Evolutionary conservation across 768 basidiomycete genomes (phyloP).

Genomic region (Dacryopinax primogenitus): DNA sequence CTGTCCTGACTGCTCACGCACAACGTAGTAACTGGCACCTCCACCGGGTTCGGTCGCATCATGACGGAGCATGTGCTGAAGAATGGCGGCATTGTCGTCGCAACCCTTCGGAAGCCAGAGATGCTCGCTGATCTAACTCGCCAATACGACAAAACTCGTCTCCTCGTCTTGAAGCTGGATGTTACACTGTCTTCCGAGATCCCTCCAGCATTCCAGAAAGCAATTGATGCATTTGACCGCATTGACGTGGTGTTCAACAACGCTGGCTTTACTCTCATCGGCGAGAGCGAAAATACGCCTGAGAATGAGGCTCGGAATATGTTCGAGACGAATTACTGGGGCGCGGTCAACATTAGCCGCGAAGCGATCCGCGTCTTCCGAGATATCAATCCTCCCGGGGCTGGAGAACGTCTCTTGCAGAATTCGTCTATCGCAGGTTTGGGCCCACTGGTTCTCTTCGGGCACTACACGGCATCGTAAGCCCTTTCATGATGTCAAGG

Average conservation of each 20-base stretch:
- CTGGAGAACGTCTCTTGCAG: constrained; percentile 9
- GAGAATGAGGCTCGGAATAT: constrained; percentile 27
- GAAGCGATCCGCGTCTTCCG: constrained; percentile 14
- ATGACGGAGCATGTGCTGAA: constrained; percentile 28
- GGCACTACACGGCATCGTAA: neutral
- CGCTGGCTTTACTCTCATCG: constrained; percentile 26
- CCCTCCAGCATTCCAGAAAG: constrained; percentile 27
- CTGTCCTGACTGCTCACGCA: too few species aligned
- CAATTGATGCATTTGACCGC: constrained; percentile 30
- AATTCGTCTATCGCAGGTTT: neutral
- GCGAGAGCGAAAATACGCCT: constrained; percentile 31
- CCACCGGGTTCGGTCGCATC: constrained; percentile 30
- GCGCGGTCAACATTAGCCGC: constrained; percentile 25
- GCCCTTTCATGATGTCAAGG: neutral
- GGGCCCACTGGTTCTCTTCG: neutral
- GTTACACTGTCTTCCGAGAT: constrained; percentile 28
- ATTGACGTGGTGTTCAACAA: constrained; percentile 39
- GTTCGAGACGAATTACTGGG: constrained; percentile 35
- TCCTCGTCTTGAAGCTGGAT: constrained; percentile 33
- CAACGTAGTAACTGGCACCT: constrained; percentile 35
- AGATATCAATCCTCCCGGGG: neutral
- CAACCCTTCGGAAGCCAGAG: constrained; percentile 33
- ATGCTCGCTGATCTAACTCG: constrained; percentile 24
- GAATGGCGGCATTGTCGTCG: constrained; percentile 33
- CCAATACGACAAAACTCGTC: constrained; percentile 24